phyloP scores from a whole-genome alignment of 441 rosid genomes.

The Sinapis alba region DNA sequence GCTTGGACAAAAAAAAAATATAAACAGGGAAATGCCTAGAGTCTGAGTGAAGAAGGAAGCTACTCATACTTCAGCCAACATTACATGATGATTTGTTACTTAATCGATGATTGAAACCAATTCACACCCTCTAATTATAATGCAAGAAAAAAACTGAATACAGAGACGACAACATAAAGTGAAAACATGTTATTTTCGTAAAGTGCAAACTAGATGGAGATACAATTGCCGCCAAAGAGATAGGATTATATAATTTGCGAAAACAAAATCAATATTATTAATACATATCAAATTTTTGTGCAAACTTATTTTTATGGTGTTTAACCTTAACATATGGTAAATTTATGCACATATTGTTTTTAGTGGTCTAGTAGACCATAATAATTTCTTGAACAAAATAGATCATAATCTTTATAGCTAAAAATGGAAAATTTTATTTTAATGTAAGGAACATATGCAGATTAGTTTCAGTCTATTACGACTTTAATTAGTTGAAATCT shows the following conservation, averaged over 20 bases:
- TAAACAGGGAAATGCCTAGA: too few relatives aligned
- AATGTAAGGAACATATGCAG: background rate
- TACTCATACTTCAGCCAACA: too few relatives aligned
- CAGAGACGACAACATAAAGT: background rate
- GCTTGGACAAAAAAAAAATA: too few relatives aligned
- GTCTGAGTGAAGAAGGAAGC: too few relatives aligned
- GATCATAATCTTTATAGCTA: background rate
- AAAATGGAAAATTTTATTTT: background rate
- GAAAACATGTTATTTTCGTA: background rate
- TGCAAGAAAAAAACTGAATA: background rate
- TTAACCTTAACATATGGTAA: background rate
- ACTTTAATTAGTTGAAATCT: background rate
- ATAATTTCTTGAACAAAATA: background rate
- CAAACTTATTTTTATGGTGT: background rate
- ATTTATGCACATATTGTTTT: background rate
- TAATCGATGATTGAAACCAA: too few relatives aligned
- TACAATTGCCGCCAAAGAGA: background rate
- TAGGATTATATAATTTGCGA: background rate
- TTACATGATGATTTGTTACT: too few relatives aligned
- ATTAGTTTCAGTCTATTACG: background rate
- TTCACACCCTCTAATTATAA: slow-evolving; percentile 16
- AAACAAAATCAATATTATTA: background rate
- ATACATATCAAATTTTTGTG: background rate
- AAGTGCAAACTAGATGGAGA: background rate
- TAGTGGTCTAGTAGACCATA: background rate